Conservation (phyloP, 2,329 filamentous ascomycete genomes). For the Neocatenulostroma microsporum region DNA sequence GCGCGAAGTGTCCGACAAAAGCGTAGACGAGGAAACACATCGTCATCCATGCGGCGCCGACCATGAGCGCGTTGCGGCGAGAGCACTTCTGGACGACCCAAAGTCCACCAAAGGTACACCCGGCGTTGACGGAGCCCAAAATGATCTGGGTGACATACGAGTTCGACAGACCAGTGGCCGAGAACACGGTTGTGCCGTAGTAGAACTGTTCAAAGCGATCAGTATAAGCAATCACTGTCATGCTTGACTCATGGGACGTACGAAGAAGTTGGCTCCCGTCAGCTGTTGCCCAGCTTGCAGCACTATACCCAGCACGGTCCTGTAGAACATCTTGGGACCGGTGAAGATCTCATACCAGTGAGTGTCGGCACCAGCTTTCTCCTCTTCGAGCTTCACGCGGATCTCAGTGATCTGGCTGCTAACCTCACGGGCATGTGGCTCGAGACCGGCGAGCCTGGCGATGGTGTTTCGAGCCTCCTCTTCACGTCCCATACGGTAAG, state of each 20-base stretch:
- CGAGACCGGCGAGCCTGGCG: constrained; percentile 48
- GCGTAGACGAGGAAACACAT: constrained; percentile 52
- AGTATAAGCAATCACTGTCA: too few relatives aligned
- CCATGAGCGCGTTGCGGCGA: constrained; percentile 38
- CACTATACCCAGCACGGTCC: constrained; percentile 53
- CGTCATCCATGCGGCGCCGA: constrained; percentile 42
- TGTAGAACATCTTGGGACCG: constrained; percentile 58
- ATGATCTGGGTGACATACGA: constrained; percentile 41
- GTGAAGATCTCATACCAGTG: constrained; percentile 61
- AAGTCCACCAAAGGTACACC: constrained; percentile 39
- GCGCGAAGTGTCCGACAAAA: constrained; percentile 39
- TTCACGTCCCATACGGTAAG: constrained; percentile 47
- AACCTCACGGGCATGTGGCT: constrained; percentile 47
- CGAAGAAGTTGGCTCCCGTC: constrained; percentile 61
- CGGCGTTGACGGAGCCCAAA: constrained; percentile 42
- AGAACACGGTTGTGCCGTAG: constrained; percentile 41
- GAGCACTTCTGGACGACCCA: constrained; percentile 42
- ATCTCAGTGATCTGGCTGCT: constrained; percentile 50
- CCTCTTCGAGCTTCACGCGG: constrained; percentile 47
- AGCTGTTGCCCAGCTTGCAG: constrained; percentile 61
- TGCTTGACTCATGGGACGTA: constrained; percentile 24
- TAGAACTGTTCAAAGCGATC: constrained; percentile 18
- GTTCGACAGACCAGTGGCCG: constrained; percentile 26
- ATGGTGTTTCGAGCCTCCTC: constrained; percentile 47
- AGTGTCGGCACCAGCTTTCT: constrained; percentile 40